Evolutionary conservation across 768 basidiomycete species (phyloP).

Genomic region (Clitopilus passeckerianus): DNA sequence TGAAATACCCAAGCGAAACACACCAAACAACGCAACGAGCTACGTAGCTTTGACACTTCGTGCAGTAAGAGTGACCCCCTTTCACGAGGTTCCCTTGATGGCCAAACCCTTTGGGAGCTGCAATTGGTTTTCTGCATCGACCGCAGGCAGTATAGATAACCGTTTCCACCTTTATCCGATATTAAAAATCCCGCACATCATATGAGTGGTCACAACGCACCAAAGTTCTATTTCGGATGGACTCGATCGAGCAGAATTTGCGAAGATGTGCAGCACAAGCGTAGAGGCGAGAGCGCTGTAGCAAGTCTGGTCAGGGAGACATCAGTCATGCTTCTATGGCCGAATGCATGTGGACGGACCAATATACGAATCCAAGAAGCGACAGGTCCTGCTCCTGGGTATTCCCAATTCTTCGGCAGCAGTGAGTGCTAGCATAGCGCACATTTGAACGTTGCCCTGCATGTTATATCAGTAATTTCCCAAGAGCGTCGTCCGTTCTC

Average conservation of each 20-base stretch:
- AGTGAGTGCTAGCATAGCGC: conserved; percentile 64
- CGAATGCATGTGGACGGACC: conserved; percentile 36
- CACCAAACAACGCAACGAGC: conserved; percentile 72
- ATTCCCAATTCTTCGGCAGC: conserved; percentile 55
- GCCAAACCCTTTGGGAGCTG: conserved; percentile 31
- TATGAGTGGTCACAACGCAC: conserved; percentile 29
- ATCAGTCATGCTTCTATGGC: background rate
- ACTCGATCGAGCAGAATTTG: conserved; percentile 50
- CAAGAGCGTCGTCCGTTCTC: too few relatives aligned
- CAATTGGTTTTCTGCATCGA: conserved; percentile 61
- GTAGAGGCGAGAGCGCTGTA: conserved; percentile 58
- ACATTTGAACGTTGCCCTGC: conserved; percentile 80
- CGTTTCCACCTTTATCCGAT: conserved; percentile 54
- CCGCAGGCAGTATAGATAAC: conserved; percentile 67
- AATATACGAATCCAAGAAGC: conserved; percentile 68
- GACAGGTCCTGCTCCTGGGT: conserved; percentile 32
- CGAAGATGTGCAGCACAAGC: conserved; percentile 72
- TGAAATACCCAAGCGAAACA: conserved; percentile 14
- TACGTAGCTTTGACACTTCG: conserved; percentile 41
- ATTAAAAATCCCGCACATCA: background rate
- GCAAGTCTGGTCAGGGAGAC: conserved; percentile 41
- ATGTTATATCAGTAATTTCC: conserved; percentile 3
- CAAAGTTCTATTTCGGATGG: conserved; percentile 46
- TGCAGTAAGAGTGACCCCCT: conserved; percentile 53
- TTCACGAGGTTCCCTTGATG: conserved; percentile 18